These are phyloP conservation scores for Tillandsia leiboldiana DNA, from an alignment of 176 grass and related monocot species.

Conservation along the genomic window DNA sequence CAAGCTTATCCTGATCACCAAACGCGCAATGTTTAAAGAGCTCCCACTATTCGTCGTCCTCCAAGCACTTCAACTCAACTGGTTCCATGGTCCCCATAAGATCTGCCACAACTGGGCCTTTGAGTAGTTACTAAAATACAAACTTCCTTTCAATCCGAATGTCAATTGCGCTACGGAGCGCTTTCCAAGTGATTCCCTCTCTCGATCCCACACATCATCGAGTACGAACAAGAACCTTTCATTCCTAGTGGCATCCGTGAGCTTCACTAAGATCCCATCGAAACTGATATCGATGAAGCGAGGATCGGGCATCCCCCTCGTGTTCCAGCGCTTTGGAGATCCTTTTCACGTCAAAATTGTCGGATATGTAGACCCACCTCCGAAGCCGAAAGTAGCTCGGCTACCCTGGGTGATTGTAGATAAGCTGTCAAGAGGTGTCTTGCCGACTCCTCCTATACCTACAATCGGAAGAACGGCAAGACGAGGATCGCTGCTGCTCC, in stretches of 20 bases:
- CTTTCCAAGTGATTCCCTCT: too few species aligned
- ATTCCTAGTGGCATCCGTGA: too few species aligned
- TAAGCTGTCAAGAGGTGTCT: constrained; percentile 15
- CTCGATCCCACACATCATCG: too few species aligned
- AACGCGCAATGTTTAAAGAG: not conserved
- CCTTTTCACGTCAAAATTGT: constrained; percentile 2
- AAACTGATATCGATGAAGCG: too few species aligned
- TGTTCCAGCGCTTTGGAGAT: not conserved
- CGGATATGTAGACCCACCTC: constrained; percentile 20
- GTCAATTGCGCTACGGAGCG: too few species aligned
- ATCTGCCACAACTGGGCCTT: constrained; percentile 3
- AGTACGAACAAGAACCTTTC: too few species aligned
- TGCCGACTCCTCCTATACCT: constrained; percentile 21
- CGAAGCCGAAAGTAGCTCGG: not conserved
- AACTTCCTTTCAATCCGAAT: too few species aligned
- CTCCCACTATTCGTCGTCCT: not conserved
- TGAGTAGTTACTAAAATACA: constrained; percentile 13
- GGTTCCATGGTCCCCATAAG: not conserved
- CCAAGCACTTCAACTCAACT: not conserved
- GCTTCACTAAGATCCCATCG: too few species aligned
- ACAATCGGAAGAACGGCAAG: constrained; percentile 10
- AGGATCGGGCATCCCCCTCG: too few species aligned
- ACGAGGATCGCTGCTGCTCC: not conserved
- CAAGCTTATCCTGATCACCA: too few species aligned
- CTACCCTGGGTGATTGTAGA: constrained; percentile 9